phyloP scores from a whole-genome alignment of 2,329 filamentous ascomycete species.

The Penicillium hesseltinei region DNA sequence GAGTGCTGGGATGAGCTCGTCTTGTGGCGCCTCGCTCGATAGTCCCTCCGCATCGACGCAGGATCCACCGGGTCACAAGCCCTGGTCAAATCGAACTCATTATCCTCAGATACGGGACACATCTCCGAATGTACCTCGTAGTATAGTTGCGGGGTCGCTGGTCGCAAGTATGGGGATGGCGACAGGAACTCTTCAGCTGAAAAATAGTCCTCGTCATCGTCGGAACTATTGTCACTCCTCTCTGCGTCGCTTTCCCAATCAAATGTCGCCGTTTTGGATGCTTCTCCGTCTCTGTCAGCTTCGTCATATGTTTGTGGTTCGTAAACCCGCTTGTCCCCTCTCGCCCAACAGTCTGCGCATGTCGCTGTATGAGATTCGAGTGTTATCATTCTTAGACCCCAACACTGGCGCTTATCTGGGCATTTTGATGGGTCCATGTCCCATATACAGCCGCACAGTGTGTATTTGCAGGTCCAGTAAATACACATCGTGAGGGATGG shows the following conservation, averaged over 20 bases:
- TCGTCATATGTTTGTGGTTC: background rate
- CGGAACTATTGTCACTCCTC: background rate
- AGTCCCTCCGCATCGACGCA: conserved; percentile 6
- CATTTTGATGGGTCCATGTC: conserved; percentile 13
- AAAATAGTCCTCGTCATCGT: background rate
- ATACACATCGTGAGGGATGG: conserved; percentile 19
- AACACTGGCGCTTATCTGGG: background rate
- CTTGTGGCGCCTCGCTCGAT: conserved; percentile 8
- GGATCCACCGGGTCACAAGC: conserved; percentile 15
- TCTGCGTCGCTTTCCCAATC: background rate
- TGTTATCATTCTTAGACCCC: conserved; percentile 8
- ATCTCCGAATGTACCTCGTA: background rate
- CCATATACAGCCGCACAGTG: conserved; percentile 26
- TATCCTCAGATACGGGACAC: background rate
- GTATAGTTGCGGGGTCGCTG: conserved; percentile 1
- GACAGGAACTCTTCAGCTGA: background rate
- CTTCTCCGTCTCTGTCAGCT: background rate
- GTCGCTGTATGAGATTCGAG: conserved; percentile 11
- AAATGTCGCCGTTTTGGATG: background rate
- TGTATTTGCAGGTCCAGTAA: conserved; percentile 17
- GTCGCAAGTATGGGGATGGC: background rate
- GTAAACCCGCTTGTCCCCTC: conserved; percentile 6
- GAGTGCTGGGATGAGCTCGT: background rate
- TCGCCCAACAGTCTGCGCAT: conserved; percentile 19
- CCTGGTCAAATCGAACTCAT: conserved; percentile 10